These are phyloP conservation scores for Ceratocystis colombiana DNA, from an alignment of 2,329 filamentous ascomycete genomes.

Conservation along the genomic window DNA sequence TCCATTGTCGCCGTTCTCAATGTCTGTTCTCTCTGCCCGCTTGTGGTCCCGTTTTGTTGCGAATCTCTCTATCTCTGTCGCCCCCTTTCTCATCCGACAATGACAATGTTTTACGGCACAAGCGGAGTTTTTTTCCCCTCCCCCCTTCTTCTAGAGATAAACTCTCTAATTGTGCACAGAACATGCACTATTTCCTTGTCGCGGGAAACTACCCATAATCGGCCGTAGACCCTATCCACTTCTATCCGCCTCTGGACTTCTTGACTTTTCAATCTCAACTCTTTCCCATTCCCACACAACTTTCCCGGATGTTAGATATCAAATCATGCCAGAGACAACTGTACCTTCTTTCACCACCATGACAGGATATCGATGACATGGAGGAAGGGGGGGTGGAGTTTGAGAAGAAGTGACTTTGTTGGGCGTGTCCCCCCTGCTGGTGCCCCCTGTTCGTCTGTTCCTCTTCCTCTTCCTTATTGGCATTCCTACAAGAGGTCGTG, in stretches of 20 bases:
- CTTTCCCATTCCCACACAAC: no score
- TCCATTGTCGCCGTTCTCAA: background rate
- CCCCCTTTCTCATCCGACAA: background rate
- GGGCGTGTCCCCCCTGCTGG: background rate
- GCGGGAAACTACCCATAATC: constrained; percentile 3
- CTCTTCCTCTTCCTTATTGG: constrained; percentile 9
- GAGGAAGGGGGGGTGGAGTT: background rate
- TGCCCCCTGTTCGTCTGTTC: background rate
- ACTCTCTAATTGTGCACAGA: background rate
- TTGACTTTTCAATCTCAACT: no score
- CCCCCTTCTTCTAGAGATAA: background rate
- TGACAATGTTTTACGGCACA: background rate
- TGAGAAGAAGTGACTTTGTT: background rate
- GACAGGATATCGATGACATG: background rate
- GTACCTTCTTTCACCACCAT: background rate
- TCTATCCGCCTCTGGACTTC: background rate
- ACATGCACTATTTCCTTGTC: background rate
- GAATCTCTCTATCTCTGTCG: background rate
- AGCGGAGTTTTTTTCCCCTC: background rate
- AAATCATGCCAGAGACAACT: background rate
- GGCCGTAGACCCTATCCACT: constrained; percentile 1
- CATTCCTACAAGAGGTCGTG: background rate
- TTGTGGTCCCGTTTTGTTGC: background rate
- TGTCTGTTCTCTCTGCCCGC: background rate
- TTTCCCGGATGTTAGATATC: no score